Evolutionary conservation across 2,329 filamentous ascomycete genomes (phyloP).

Genomic region (Paramyrothecium roridum): DNA sequence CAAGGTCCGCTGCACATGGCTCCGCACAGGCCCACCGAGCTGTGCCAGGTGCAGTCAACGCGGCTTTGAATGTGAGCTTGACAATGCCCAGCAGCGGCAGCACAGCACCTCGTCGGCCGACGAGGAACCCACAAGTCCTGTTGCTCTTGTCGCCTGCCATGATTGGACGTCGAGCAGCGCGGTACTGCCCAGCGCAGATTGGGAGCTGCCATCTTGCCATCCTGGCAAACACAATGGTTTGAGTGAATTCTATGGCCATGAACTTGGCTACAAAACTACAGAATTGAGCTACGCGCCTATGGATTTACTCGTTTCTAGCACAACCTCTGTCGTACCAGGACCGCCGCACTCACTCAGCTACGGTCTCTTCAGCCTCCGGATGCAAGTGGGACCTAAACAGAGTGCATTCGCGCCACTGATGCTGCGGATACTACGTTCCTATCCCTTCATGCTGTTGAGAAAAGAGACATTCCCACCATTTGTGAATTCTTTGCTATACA

Average conservation of each 20-base stretch:
- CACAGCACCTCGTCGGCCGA: not conserved
- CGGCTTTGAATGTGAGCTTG: not conserved
- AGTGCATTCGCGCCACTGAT: not conserved
- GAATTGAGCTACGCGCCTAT: not conserved
- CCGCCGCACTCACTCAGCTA: slow-evolving; percentile 3
- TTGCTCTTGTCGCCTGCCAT: not conserved
- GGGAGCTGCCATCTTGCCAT: not conserved
- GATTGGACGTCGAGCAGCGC: not conserved
- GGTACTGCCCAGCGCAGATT: not conserved
- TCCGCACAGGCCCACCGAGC: not conserved
- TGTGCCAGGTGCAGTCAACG: not conserved
- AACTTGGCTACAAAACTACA: no score
- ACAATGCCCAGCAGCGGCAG: not conserved
- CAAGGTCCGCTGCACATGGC: slow-evolving; percentile 5
- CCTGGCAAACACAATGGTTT: not conserved
- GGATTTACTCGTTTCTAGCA: slow-evolving; percentile 3
- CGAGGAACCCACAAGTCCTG: not conserved
- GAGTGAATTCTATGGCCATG: not conserved
- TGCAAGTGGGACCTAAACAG: not conserved
- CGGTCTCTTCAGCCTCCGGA: slow-evolving; percentile 4
- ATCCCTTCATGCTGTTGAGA: slow-evolving; percentile 9
- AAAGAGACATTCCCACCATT: slow-evolving; percentile 8
- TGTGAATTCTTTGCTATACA: slow-evolving; percentile 6
- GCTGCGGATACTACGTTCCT: slow-evolving; percentile 10
- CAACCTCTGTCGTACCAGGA: slow-evolving; percentile 2